A percentile compares a stretch with the other conserved stretches of the same genome.
Conservation (phyloP, 345 rosid species). For the Sisymbrium altissimum region DNA sequence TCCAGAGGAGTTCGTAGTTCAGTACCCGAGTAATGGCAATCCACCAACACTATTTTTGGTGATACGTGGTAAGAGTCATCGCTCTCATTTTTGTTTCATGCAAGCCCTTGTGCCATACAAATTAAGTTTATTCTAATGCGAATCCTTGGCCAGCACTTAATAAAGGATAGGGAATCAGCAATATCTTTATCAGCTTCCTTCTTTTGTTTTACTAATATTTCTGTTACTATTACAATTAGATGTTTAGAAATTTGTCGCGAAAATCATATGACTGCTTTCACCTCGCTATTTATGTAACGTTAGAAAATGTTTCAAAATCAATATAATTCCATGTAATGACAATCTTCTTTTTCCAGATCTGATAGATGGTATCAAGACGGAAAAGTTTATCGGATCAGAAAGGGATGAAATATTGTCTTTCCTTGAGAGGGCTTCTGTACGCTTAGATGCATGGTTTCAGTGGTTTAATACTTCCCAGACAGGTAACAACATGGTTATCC, state of each 20-base stretch:
- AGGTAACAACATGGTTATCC: slow-evolving; percentile 45
- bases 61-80: slow-evolving; percentile 54
- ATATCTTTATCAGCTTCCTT: background rate
- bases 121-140: background rate
- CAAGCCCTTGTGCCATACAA: slow-evolving; percentile 1
- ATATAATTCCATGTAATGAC: slow-evolving; percentile 8
- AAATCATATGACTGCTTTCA: background rate
- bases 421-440: slow-evolving; percentile 67
- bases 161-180: background rate
- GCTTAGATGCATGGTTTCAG: slow-evolving; percentile 92
- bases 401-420: slow-evolving; percentile 64
- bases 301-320: background rate
- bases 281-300: background rate
- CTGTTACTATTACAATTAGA: background rate
- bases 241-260: slow-evolving; percentile 6
- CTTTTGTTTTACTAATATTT: background rate
- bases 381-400: slow-evolving; percentile 59
- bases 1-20: slow-evolving; percentile 89
- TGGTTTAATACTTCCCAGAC: slow-evolving; percentile 92
- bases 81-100: background rate
- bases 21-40: slow-evolving; percentile 88
- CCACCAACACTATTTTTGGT: slow-evolving; percentile 95
- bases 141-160: background rate
- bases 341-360: slow-evolving; percentile 52
- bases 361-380: slow-evolving; percentile 52